A percentile compares a stretch with the other conserved stretches of the same genome.
Conservation (phyloP, 1,284 basidiomycete species). For the Wallemia hederae region DNA sequence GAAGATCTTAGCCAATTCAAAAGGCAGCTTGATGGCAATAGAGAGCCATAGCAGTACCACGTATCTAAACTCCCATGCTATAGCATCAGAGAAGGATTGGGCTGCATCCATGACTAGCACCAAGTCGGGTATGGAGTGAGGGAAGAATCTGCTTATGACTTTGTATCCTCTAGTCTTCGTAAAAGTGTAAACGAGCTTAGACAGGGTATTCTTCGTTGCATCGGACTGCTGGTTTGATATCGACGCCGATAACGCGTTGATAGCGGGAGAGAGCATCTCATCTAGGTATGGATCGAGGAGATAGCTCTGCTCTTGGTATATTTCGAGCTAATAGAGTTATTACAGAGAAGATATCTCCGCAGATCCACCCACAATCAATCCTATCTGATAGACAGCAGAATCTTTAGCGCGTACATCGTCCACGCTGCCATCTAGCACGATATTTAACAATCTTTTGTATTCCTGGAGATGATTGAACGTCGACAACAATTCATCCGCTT, state of each 20-base stretch:
- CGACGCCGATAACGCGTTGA: conserved; percentile 29
- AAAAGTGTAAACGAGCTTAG: conserved; percentile 45
- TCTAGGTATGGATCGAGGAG: conserved; percentile 91
- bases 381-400: neutral
- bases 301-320: conserved; percentile 79
- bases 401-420: neutral
- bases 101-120: conserved; percentile 18
- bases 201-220: conserved; percentile 22
- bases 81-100: conserved; percentile 8
- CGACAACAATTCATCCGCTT: neutral
- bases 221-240: conserved; percentile 18
- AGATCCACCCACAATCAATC: neutral
- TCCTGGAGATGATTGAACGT: neutral
- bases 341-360: too few relatives aligned
- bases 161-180: conserved; percentile 79
- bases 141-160: conserved; percentile 68
- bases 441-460: neutral
- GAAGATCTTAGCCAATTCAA: conserved; percentile 30
- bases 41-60: conserved; percentile 72
- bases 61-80: conserved; percentile 52
- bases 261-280: conserved; percentile 43
- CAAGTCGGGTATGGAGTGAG: conserved; percentile 59
- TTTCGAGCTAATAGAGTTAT: conserved; percentile 31
- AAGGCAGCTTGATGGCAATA: conserved; percentile 76
- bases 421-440: neutral